Evolutionary conservation across 225 moss, liverwort and hornwort genomes (phyloP).

Genomic region (Lunularia cruciata): DNA sequence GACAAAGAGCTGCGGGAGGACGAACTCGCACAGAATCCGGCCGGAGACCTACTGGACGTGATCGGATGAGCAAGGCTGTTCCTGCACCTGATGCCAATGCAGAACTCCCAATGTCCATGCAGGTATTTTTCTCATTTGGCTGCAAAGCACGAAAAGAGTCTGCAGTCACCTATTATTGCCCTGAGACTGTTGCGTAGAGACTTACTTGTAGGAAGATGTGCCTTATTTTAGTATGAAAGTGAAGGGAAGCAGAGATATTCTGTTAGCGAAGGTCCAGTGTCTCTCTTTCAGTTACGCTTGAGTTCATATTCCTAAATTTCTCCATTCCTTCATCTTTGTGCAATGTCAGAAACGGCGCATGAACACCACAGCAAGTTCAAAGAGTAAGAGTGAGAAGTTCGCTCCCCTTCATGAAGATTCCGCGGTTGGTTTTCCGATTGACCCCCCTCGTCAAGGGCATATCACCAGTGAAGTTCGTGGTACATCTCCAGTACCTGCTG

Average conservation of each 20-base stretch:
- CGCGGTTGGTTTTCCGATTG: slow-evolving; percentile 81
- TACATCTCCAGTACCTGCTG: slow-evolving; percentile 66
- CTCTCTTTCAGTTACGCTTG: too few species aligned
- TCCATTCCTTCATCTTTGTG: too few species aligned
- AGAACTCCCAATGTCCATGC: slow-evolving; percentile 77
- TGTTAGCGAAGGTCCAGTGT: too few species aligned
- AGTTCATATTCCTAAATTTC: too few species aligned
- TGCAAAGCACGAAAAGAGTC: too few species aligned
- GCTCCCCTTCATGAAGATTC: slow-evolving; percentile 89
- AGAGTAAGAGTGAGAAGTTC: slow-evolving; percentile 99
- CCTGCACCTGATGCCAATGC: slow-evolving; percentile 97
- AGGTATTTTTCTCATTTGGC: slow-evolving; percentile 45
- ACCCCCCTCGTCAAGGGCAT: slow-evolving; percentile 74
- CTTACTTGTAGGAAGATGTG: too few species aligned
- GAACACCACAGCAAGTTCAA: slow-evolving; percentile 64
- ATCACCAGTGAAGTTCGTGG: slow-evolving; percentile 76
- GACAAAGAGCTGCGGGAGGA: slow-evolving; percentile 85
- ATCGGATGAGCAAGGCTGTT: slow-evolving; percentile 67
- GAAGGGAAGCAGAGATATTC: too few species aligned
- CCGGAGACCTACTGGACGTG: slow-evolving; percentile 69
- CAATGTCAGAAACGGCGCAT: slow-evolving; percentile 76
- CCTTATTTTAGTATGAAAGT: too few species aligned
- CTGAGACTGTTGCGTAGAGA: too few species aligned
- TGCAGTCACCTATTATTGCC: too few species aligned
- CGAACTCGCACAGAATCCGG: slow-evolving; percentile 63